Evolutionary conservation across 495 filamentous ascomycete genomes (phyloP).

Genomic region (Penicillium robsamsonii): DNA sequence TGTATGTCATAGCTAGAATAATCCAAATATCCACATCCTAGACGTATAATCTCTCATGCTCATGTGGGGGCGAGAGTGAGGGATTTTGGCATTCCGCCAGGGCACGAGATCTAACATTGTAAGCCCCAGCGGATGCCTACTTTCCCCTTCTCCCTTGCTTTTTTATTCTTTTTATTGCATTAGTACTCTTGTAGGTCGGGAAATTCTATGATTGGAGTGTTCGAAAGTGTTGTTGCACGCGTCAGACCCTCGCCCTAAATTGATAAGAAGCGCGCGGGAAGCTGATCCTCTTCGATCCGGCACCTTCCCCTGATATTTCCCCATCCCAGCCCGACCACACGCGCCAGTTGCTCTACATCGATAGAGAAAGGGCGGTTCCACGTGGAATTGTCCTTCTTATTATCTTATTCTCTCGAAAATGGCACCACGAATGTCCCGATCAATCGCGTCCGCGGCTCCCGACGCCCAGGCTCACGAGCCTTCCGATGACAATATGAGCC

Average conservation of each 20-base stretch:
- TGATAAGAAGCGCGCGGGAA: constrained; percentile 36
- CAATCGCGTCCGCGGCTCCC: constrained; percentile 33
- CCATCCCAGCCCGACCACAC: constrained; percentile 15
- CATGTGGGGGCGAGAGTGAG: constrained; percentile 12
- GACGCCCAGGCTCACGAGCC: constrained; percentile 35
- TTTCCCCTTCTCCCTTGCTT: constrained; percentile 15
- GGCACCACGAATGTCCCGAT: constrained; percentile 29
- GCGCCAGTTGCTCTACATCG: constrained; percentile 13
- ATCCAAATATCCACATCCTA: neutral
- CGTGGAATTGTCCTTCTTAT: constrained; percentile 17
- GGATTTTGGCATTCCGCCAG: constrained; percentile 23
- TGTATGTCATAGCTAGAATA: neutral
- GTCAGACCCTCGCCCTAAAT: constrained; percentile 33
- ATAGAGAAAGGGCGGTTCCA: constrained; percentile 17
- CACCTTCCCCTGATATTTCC: constrained; percentile 28
- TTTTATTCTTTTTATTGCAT: constrained; percentile 5
- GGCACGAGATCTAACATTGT: constrained; percentile 7
- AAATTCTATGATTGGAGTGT: constrained; percentile 2
- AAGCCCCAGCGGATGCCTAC: constrained; percentile 4
- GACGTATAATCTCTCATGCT: constrained; percentile 15
- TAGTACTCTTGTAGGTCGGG: neutral
- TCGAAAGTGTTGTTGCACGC: constrained; percentile 31
- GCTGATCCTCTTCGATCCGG: constrained; percentile 27
- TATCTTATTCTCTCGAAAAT: constrained; percentile 21
- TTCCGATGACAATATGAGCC: constrained; percentile 37